A percentile compares a stretch with the other conserved stretches of the same genome.
Conservation (phyloP, 768 basidiomycete species). For the Gloeostereum incarnatum region DNA sequence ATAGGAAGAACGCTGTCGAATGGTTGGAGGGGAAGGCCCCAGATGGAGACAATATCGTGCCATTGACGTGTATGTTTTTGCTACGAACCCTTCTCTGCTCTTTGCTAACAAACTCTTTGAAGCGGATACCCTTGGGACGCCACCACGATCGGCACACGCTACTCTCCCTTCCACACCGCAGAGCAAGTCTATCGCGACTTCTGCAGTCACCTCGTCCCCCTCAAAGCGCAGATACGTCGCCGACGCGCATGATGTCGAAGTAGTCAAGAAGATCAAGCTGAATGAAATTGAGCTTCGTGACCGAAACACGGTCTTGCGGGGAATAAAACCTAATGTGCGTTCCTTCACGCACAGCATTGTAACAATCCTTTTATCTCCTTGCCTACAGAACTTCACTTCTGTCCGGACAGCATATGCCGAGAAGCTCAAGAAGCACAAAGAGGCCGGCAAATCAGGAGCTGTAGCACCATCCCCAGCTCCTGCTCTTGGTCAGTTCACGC, state of each 20-base stretch:
- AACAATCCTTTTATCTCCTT: background rate
- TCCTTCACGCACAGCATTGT: background rate
- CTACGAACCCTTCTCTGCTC: too few species aligned
- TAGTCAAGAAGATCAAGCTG: conserved; percentile 76
- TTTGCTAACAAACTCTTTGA: too few species aligned
- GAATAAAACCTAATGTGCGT: conserved; percentile 76
- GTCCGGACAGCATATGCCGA: conserved; percentile 60
- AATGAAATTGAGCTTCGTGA: conserved; percentile 77
- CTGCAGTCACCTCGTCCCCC: conserved; percentile 34
- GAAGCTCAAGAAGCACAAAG: conserved; percentile 71
- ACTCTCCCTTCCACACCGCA: conserved; percentile 19
- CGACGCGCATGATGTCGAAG: conserved; percentile 69
- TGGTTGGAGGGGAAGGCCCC: conserved; percentile 62
- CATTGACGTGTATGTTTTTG: conserved; percentile 29
- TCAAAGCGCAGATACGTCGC: conserved; percentile 73
- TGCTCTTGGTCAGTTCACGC: conserved; percentile 22
- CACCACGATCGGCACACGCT: conserved; percentile 21
- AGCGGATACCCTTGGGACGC: conserved; percentile 51
- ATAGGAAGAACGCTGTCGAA: conserved; percentile 78
- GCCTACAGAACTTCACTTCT: conserved; percentile 68
- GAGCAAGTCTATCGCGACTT: conserved; percentile 14
- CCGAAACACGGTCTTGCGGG: conserved; percentile 75
- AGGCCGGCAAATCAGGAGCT: conserved; percentile 45
- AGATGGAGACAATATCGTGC: conserved; percentile 42
- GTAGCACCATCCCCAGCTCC: conserved; percentile 26